Conservation (phyloP, 2,329 filamentous ascomycete species). For the Cryphonectria parasitica region DNA sequence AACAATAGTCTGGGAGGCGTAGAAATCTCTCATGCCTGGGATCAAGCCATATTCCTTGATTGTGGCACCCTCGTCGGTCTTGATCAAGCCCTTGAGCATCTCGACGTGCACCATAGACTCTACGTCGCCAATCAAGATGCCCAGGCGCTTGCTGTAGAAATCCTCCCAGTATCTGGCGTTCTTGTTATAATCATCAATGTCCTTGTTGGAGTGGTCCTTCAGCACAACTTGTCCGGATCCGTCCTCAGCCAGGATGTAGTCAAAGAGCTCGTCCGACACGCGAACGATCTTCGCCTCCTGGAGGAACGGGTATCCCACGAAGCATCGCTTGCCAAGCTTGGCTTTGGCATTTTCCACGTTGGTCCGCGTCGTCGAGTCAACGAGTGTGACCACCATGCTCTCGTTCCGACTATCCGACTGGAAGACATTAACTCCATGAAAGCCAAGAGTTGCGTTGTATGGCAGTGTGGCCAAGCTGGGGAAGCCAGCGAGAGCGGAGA, state of each 20-base stretch:
- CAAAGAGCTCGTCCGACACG: conserved; percentile 92
- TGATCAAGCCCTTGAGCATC: conserved; percentile 87
- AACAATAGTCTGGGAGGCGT: conserved; percentile 88
- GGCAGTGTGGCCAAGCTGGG: conserved; percentile 86
- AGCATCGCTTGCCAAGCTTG: conserved; percentile 83
- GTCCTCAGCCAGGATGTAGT: conserved; percentile 73
- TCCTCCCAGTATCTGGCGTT: conserved; percentile 84
- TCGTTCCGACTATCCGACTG: conserved; percentile 95
- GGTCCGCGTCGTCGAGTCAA: conserved; percentile 72
- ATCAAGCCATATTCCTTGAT: conserved; percentile 92
- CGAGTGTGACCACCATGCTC: conserved; percentile 89
- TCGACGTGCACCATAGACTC: conserved; percentile 91
- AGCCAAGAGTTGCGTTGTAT: conserved; percentile 79
- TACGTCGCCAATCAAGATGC: conserved; percentile 82
- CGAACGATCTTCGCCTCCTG: conserved; percentile 89
- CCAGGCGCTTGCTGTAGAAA: conserved; percentile 88
- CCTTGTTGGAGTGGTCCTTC: conserved; percentile 72
- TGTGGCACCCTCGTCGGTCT: conserved; percentile 87
- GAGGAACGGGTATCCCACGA: conserved; percentile 92
- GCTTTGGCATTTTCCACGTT: conserved; percentile 73
- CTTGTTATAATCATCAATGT: conserved; percentile 82
- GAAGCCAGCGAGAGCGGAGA: conserved; percentile 87
- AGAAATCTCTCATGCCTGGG: conserved; percentile 83
- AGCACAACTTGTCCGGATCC: conserved; percentile 65
- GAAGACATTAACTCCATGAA: conserved; percentile 92